Base-by-base conservation (phyloP, 805 yeast species). In the Ogataea glucozyma region DNA sequence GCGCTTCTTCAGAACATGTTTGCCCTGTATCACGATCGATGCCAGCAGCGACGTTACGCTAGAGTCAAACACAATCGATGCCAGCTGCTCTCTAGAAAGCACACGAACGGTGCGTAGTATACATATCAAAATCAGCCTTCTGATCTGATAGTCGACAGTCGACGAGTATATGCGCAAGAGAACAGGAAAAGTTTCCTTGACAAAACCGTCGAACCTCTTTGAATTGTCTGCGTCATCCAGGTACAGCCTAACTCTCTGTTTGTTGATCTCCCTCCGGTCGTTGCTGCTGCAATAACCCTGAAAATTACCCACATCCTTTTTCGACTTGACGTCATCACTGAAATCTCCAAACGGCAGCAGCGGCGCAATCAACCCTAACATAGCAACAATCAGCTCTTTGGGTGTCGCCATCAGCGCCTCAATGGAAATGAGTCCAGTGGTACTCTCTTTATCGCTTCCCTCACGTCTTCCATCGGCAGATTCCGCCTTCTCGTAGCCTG, bases 381-480 rank as follows among this genome's bases (percentile, higher is more conserved):
- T 68, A 11, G 78, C 68, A 1, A 75, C 51, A 14, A 85, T 61
- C 21, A 85, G 58, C n/a, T 81, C 84, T 51, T 81, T 83, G 0
- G 91, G 89, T 2, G 81, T 76, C 41, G 82, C 77, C 79, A 87
- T 83, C 29, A 88, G 62, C 0, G 87, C 77, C 54, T 86, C 95
- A 34, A 83, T 76, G 4, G 88, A 68, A 1, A 78, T 58, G 1
- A 41, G 27, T 7, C 34, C 27, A 10, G 8, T 17, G 2, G n/a
- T 6, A 10, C 20, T 18, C 11, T 13, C 24, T 12, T 23, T 6
- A 4, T 33, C 43, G 37, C 35, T 20, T 11, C 30, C 24, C 11
- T 34, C 38, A 23, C 29, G 6, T 17, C 14, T 16, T 2, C 29
- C 22, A 16, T 34, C 24, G 20, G 43, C 54, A 13, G 33, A 31